Percentiles rank a stretch among this genome's conserved stretches.
These are phyloP conservation scores for Fusarium staphyleae DNA, from an alignment of 2,329 filamentous ascomycete species.

Conservation along the genomic window DNA sequence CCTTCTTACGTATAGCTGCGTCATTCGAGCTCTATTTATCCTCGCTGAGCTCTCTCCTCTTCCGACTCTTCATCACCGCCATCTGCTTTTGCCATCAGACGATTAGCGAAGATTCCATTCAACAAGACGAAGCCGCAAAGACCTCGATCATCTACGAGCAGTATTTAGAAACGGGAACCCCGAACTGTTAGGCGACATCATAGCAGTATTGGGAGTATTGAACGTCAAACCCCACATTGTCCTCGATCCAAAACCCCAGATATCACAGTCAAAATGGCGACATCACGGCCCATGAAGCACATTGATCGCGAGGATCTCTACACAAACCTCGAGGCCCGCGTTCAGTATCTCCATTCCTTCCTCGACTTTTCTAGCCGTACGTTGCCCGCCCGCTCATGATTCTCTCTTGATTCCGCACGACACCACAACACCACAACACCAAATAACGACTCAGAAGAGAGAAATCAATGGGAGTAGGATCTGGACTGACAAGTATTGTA, in stretches of 20 bases:
- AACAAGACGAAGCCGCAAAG: not conserved
- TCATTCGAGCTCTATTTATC: not conserved
- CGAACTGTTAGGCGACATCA: not conserved
- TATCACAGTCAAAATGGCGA: constrained; percentile 40
- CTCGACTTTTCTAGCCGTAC: constrained; percentile 76
- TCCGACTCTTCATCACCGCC: not conserved
- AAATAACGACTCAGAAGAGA: not conserved
- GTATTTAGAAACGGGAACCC: not conserved
- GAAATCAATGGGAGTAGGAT: not conserved
- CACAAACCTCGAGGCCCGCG: constrained; percentile 71
- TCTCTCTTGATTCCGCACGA: not conserved
- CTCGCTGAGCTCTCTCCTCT: constrained; percentile 1
- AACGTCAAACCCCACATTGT: not conserved
- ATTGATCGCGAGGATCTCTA: constrained; percentile 76
- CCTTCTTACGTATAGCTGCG: not conserved
- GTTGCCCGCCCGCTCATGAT: constrained; percentile 37
- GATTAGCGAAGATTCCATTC: not conserved
- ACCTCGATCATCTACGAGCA: not conserved
- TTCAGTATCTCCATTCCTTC: constrained; percentile 77
- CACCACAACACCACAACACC: no score
- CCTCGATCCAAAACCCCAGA: not conserved
- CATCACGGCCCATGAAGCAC: constrained; percentile 57
- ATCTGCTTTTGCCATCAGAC: not conserved
- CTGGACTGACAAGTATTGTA: constrained; percentile 12
- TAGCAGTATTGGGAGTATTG: not conserved